Evolutionary conservation across 2,329 filamentous ascomycete genomes (phyloP).

Genomic region (Fusarium lyarnte): DNA sequence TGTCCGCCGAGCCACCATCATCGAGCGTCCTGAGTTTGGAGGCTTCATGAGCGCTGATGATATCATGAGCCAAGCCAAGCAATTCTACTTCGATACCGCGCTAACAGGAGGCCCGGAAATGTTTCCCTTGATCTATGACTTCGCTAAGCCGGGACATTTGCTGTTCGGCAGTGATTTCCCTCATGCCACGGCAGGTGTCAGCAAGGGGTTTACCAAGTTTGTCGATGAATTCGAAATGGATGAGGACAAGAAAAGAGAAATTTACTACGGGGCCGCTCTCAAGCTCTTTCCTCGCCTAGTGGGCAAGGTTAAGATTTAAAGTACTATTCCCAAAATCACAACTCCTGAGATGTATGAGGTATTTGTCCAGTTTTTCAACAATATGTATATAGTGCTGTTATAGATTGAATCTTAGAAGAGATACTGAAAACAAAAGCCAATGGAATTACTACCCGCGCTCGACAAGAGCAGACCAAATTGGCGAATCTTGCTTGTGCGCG

Average conservation of each 20-base stretch:
- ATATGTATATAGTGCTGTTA: no score
- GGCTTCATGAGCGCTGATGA: not conserved
- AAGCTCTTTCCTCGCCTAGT: no score
- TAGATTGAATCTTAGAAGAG: no score
- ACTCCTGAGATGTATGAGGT: no score
- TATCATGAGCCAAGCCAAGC: not conserved
- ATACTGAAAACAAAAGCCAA: no score
- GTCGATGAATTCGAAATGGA: not conserved
- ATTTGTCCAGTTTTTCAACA: no score
- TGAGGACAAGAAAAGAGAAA: not conserved
- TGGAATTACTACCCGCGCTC: no score
- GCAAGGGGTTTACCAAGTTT: not conserved
- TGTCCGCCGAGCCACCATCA: not conserved
- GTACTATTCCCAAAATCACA: no score
- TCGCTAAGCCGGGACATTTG: not conserved
- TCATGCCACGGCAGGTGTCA: not conserved
- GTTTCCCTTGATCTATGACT: not conserved
- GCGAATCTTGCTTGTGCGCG: no score
- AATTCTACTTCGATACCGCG: not conserved
- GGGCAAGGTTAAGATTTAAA: no score
- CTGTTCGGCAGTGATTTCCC: not conserved
- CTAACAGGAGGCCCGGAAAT: not conserved
- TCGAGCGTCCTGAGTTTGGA: not conserved
- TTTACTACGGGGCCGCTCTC: rapidly evolving
- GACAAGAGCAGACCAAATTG: no score